A percentile compares a stretch with the other conserved stretches of the same genome.
Evolutionary conservation across 2,329 filamentous ascomycete genomes (phyloP).

Genomic region (Fusarium praegraminearum): DNA sequence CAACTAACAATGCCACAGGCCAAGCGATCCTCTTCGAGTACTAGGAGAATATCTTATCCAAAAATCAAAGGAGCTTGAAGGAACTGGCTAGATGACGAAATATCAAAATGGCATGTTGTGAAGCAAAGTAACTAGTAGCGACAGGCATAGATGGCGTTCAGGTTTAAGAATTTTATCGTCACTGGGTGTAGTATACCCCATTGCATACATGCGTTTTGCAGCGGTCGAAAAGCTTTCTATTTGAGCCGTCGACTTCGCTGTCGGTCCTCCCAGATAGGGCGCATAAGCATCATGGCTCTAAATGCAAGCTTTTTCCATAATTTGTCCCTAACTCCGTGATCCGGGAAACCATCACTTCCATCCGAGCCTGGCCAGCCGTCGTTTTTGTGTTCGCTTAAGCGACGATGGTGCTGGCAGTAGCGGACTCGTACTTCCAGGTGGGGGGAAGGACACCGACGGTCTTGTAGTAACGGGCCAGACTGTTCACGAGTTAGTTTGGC

Average conservation of each 20-base stretch:
- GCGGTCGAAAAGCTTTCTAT: conserved; percentile 54
- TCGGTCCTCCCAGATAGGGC: conserved; percentile 51
- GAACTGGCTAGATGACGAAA: conserved; percentile 37
- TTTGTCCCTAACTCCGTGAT: conserved; percentile 60
- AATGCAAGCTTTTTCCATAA: conserved; percentile 58
- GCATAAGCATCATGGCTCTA: conserved; percentile 59
- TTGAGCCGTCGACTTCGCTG: conserved; percentile 50
- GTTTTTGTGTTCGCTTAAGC: conserved; percentile 70
- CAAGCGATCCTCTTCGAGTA: conserved; percentile 74
- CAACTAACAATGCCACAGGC: conserved; percentile 57
- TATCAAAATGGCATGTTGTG: conserved; percentile 6
- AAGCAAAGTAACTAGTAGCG: conserved; percentile 20
- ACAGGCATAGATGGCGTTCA: conserved; percentile 43
- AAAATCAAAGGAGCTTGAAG: conserved; percentile 74
- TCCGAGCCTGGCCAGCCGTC: conserved; percentile 36
- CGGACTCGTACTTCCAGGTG: conserved; percentile 99
- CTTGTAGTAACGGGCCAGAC: conserved; percentile 99
- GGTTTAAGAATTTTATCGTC: conserved; percentile 42
- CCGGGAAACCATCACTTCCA: conserved; percentile 54
- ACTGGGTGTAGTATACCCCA: conserved; percentile 44
- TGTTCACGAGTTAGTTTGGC: neutral
- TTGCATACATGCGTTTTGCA: conserved; percentile 48
- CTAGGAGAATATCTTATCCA: conserved; percentile 78
- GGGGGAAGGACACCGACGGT: conserved; percentile 86
- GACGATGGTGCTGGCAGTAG: conserved; percentile 94